Evolutionary conservation across 108 stramenopile species (phyloP).

Genomic region (Aurantiochytrium sp.): DNA sequence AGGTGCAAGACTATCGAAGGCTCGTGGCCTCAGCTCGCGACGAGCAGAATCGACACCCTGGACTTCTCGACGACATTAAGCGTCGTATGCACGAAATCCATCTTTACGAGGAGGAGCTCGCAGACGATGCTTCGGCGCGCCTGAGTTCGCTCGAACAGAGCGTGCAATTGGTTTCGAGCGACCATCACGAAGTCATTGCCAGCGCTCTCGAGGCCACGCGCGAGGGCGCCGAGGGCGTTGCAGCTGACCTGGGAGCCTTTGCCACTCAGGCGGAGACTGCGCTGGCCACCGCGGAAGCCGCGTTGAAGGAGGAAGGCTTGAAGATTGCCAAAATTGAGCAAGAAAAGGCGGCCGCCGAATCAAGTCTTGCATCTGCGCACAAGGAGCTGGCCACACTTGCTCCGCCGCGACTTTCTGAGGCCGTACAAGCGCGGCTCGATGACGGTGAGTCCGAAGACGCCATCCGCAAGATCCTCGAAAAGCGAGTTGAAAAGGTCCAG

Average conservation of each 20-base stretch:
- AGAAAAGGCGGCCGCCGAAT: not conserved
- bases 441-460: not conserved
- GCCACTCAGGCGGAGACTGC: not conserved
- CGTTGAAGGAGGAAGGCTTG: not conserved
- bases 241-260: not conserved
- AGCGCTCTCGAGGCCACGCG: not conserved
- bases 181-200: not conserved
- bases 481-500: not conserved
- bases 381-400: not conserved
- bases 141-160: not conserved
- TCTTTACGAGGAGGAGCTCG: not conserved
- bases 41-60: not conserved
- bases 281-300: not conserved
- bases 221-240: not conserved
- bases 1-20: not conserved
- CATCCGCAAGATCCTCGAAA: not conserved
- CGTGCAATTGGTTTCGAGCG: not conserved
- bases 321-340: not conserved
- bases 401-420: not conserved
- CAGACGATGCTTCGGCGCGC: not conserved
- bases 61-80: not conserved
- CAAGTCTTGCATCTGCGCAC: not conserved
- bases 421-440: not conserved
- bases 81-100: not conserved
- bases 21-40: not conserved